Conservation (phyloP, 176 grass and related monocot genomes). For the Coix lacrymajobi region DNA sequence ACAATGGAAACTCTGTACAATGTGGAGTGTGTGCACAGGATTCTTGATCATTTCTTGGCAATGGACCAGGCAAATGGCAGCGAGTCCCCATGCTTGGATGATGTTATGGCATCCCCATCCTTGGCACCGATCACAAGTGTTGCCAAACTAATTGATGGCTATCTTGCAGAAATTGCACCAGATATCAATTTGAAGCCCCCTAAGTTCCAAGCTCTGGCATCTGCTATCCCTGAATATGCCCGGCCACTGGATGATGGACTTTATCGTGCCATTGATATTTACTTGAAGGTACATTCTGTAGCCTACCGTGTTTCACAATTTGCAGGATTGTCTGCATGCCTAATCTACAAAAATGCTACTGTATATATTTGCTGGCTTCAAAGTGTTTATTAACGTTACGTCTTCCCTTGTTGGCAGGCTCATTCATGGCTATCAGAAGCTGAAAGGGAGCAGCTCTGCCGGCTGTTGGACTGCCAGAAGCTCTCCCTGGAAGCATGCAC, state of each 20-base stretch:
- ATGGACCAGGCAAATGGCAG: conserved; percentile 68
- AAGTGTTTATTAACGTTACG: neutral
- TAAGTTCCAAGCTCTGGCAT: conserved; percentile 72
- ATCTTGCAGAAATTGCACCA: conserved; percentile 84
- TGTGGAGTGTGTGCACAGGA: conserved; percentile 83
- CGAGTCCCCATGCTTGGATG: conserved; percentile 57
- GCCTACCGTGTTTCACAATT: neutral
- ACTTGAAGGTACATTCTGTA: conserved; percentile 56
- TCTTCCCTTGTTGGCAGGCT: conserved; percentile 44
- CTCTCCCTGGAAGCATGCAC: conserved; percentile 90
- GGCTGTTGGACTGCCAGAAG: conserved; percentile 87
- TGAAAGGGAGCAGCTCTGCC: conserved; percentile 71
- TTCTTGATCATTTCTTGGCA: conserved; percentile 78
- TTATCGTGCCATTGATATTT: conserved; percentile 90
- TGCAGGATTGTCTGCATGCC: neutral
- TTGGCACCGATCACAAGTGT: conserved; percentile 55
- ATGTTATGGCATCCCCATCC: conserved; percentile 62
- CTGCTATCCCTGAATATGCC: conserved; percentile 72
- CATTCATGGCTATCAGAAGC: conserved; percentile 78
- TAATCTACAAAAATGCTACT: neutral
- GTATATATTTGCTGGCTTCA: neutral
- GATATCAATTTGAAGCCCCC: conserved; percentile 77
- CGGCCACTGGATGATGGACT: conserved; percentile 84
- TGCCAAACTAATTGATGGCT: conserved; percentile 77
- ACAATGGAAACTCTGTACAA: conserved; percentile 94